Conservation (phyloP, 2,329 filamentous ascomycete species). For the Pleomassaria siparia region DNA sequence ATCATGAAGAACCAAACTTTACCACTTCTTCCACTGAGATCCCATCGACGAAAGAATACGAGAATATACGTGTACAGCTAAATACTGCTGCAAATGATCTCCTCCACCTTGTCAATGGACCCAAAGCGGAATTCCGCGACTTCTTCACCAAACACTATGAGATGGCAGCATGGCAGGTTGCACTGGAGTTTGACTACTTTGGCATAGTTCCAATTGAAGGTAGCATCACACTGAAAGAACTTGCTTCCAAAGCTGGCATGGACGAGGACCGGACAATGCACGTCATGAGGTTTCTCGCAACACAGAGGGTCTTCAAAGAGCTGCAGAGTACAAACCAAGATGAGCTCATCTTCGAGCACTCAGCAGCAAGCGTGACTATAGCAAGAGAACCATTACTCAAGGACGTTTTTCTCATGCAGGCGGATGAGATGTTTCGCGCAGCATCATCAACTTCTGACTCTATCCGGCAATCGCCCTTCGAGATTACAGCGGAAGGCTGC, state of each 20-base stretch:
- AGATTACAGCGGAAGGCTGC: constrained; percentile 2
- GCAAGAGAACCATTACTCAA: constrained; percentile 3
- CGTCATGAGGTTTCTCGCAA: constrained; percentile 7
- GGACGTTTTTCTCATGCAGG: background rate
- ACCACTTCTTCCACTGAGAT: constrained; percentile 1
- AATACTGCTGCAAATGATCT: constrained; percentile 8
- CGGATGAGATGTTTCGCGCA: constrained; percentile 32
- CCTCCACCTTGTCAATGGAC: constrained; percentile 9
- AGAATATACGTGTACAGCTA: constrained; percentile 1
- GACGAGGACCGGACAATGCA: constrained; percentile 5
- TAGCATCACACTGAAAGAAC: background rate
- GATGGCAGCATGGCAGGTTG: constrained; percentile 14
- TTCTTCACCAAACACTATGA: constrained; percentile 9
- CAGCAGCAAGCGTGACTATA: constrained; percentile 10
- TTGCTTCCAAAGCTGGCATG: constrained; percentile 9
- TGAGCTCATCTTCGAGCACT: constrained; percentile 13
- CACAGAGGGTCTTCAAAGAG: constrained; percentile 10
- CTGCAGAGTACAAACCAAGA: too few species aligned
- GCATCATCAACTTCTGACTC: constrained; percentile 18
- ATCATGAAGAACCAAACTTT: constrained; percentile 6
- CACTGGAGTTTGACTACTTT: constrained; percentile 13
- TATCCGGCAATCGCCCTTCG: constrained; percentile 13
- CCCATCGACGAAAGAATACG: constrained; percentile 3
- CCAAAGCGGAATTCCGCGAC: constrained; percentile 3
- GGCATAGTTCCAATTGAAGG: constrained; percentile 3